Conservation (phyloP, 176 grass and related monocot genomes). For the Bolboschoenus planiculmis region DNA sequence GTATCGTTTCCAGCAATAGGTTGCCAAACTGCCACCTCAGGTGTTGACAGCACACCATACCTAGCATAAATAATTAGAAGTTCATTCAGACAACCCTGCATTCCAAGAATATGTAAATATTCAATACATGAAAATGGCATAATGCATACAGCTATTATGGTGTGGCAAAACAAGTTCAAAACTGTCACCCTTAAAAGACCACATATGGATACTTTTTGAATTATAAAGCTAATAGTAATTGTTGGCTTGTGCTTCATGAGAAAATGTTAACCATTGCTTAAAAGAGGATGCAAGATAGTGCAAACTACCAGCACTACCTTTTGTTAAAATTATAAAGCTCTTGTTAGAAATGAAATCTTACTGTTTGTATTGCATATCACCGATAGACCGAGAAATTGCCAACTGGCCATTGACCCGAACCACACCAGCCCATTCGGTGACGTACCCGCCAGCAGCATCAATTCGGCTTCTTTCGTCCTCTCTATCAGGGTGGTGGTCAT, state of each 20-base stretch:
- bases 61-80: slow-evolving; percentile 14
- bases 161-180: not conserved
- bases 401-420: slow-evolving; percentile 84
- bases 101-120: not conserved
- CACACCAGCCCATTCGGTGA: slow-evolving; percentile 80
- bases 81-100: no score
- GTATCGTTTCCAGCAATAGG: slow-evolving; percentile 60
- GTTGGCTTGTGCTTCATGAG: no score
- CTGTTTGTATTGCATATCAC: slow-evolving; percentile 77
- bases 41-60: slow-evolving; percentile 80
- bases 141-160: not conserved
- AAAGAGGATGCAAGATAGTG: no score
- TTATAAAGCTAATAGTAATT: no score
- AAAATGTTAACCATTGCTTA: no score
- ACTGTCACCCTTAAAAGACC: no score
- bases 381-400: slow-evolving; percentile 76
- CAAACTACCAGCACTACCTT: no score
- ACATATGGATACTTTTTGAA: no score
- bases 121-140: slow-evolving; percentile 11
- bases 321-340: not conserved
- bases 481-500: slow-evolving; percentile 92
- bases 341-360: slow-evolving; percentile 23
- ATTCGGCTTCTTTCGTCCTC: slow-evolving; percentile 82
- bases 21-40: slow-evolving; percentile 72
- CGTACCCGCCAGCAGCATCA: slow-evolving; percentile 70